A percentile compares a stretch with the other conserved stretches of the same genome.
Evolutionary conservation across 2,329 filamentous ascomycete genomes (phyloP).

Genomic region (Dichotomopilus funicola): DNA sequence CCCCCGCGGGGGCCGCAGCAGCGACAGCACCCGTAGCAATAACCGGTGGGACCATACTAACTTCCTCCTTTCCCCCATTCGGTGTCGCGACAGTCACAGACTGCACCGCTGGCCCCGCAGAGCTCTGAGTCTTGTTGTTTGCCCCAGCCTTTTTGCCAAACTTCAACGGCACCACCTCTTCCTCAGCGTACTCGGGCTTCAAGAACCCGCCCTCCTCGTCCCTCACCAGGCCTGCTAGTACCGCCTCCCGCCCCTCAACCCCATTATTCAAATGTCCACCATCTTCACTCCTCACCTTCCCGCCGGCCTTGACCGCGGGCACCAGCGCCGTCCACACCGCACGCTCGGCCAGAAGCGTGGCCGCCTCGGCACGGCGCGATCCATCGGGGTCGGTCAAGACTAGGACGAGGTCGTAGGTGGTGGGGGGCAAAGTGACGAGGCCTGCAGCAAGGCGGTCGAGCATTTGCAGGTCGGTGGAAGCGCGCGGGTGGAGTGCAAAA

Average conservation of each 20-base stretch:
- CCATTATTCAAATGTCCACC: conserved; percentile 32
- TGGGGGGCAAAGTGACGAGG: conserved; percentile 66
- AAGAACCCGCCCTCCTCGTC: conserved; percentile 51
- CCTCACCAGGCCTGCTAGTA: conserved; percentile 69
- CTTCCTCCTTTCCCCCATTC: conserved; percentile 14
- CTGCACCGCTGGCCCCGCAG: not conserved
- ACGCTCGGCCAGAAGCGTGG: conserved; percentile 52
- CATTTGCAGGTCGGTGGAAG: conserved; percentile 88
- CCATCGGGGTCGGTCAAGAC: conserved; percentile 75
- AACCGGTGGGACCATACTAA: not conserved
- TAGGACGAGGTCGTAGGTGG: conserved; percentile 78
- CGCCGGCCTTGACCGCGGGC: conserved; percentile 63
- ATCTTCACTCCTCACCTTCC: conserved; percentile 62
- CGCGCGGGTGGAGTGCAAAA: conserved; percentile 61
- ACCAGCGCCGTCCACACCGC: conserved; percentile 63
- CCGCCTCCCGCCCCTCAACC: conserved; percentile 65
- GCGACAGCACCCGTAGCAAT: not conserved
- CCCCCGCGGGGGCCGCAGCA: conserved; percentile 36
- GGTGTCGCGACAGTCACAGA: not conserved
- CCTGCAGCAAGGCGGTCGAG: conserved; percentile 84
- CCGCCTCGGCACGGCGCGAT: conserved; percentile 53
- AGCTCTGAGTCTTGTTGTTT: conserved; percentile 42
- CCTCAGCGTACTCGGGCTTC: conserved; percentile 58
- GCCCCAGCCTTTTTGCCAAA: conserved; percentile 47
- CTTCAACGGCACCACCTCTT: conserved; percentile 54